Conservation (phyloP, 2,329 filamentous ascomycete species). For the Beauveria sp. region DNA sequence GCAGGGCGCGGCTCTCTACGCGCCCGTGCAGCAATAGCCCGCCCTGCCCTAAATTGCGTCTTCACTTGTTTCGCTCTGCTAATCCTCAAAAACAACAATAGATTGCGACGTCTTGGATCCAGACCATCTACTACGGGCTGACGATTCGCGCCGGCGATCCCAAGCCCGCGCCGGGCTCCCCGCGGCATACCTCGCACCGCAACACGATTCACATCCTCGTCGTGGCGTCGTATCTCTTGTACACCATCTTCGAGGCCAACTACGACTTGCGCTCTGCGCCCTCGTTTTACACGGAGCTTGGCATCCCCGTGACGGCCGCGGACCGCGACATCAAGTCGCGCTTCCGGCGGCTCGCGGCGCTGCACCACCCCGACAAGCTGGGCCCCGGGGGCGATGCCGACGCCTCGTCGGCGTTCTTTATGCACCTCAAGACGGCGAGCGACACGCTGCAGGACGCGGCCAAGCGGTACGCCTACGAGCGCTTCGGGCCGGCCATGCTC, state of each 20-base stretch:
- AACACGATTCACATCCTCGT: constrained; percentile 78
- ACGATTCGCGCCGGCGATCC: constrained; percentile 85
- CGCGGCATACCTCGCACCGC: constrained; percentile 64
- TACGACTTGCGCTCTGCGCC: constrained; percentile 63
- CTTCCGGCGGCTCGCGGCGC: constrained; percentile 68
- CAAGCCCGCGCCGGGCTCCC: constrained; percentile 62
- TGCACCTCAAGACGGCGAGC: constrained; percentile 74
- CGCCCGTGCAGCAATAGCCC: neutral
- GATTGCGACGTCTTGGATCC: constrained; percentile 71
- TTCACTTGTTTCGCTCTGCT: neutral
- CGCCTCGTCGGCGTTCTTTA: constrained; percentile 49
- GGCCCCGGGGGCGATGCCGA: constrained; percentile 23
- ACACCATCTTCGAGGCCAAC: constrained; percentile 90
- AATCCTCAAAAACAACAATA: constrained; percentile 26
- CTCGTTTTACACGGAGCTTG: constrained; percentile 74
- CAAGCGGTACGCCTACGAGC: constrained; percentile 79
- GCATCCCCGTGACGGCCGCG: constrained; percentile 58
- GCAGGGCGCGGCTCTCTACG: neutral
- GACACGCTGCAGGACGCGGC: constrained; percentile 74
- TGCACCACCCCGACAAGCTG: constrained; percentile 78
- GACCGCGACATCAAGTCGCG: constrained; percentile 75
- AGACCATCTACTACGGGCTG: constrained; percentile 77
- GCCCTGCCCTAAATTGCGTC: no score
- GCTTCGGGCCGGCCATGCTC: constrained; percentile 69
- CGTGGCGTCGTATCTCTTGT: constrained; percentile 74